Base-by-base conservation (phyloP, 2,329 filamentous ascomycete genomes). In the Aspergillus brasiliensis region DNA sequence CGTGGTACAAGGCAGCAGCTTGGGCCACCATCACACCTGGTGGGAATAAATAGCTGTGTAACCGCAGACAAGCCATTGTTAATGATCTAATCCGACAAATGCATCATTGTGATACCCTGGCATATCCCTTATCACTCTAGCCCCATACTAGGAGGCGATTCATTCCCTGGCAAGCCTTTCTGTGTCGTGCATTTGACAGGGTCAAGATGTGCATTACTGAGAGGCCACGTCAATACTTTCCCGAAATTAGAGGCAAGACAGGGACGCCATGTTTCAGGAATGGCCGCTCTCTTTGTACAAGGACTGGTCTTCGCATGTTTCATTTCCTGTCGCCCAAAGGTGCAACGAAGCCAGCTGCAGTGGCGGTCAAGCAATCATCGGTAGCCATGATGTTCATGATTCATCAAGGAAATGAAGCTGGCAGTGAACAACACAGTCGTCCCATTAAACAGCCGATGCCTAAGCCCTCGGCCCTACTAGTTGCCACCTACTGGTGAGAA, bases 401-500 rank as follows among this genome's bases (percentile, higher is more conserved):
- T 63, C 71, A 31, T 82, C 80, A 82, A 60, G 73, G 73, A 8
- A 80, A 82, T 47, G 76, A 65, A 2, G 77, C 71, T 19, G 70
- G 71, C 8, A 80, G 80, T 15, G 8, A 65, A 71, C 15, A 77
- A 74, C 13, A 77, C 79, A 2, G 75, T 83, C 54, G 82, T 81
- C 56, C 78, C 80, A 1, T 68, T 82, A 80, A 78, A 74, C 10
- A 79, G 82, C 40, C 80, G 80, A 73, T 75, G 56, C 82, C 82
- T 17, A 78, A 0, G 81, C 84, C 51, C 75, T 83, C 55, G 31
- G 75, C 77, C 6, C 74, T 84, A 7, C 78, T 81, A 62, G 83
- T 84, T 68, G 75, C 82, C 7, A 79, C 84, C 63, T 82, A 83
- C 47, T 78, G 82, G 57, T 80, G 82, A 60, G 81, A 80, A 5